Evolutionary conservation across 441 rosid genomes (phyloP).

Genomic region (Oxalis stricta): DNA sequence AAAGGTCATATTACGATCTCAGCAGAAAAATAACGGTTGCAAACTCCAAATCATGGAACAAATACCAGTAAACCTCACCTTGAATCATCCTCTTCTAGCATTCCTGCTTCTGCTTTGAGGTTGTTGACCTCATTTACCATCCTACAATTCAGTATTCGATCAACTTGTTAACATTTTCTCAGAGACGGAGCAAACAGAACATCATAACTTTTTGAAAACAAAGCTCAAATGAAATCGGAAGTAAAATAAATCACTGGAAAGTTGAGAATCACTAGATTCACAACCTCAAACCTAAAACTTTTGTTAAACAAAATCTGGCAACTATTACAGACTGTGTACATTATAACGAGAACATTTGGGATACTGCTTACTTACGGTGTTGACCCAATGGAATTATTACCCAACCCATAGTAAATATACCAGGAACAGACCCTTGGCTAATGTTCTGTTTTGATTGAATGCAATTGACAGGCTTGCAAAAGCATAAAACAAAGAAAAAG

Average conservation of each 20-base stretch:
- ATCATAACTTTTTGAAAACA: background rate
- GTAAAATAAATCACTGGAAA: too few relatives aligned
- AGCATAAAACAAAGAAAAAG: too few relatives aligned
- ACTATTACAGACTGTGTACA: too few relatives aligned
- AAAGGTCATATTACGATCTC: background rate
- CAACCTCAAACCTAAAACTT: too few relatives aligned
- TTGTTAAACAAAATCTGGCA: too few relatives aligned
- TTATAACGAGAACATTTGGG: too few relatives aligned
- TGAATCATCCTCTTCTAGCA: conserved; percentile 44
- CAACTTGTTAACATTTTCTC: conserved; percentile 1
- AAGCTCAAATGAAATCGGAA: background rate
- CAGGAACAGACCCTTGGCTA: background rate
- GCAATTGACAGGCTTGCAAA: too few relatives aligned
- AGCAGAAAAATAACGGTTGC: conserved; percentile 1
- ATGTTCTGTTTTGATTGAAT: too few relatives aligned
- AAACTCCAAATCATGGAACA: background rate
- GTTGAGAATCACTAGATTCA: too few relatives aligned
- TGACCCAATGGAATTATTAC: background rate
- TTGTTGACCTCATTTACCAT: conserved; percentile 53
- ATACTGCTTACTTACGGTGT: too few relatives aligned
- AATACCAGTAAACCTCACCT: conserved; percentile 26
- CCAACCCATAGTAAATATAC: background rate
- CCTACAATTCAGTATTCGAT: conserved; percentile 25
- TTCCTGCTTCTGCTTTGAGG: conserved; percentile 56
- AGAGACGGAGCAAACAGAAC: too few relatives aligned